These are phyloP conservation scores for Monosporascus sp. DNA, from an alignment of 2,329 filamentous ascomycete genomes.

Conservation along the genomic window DNA sequence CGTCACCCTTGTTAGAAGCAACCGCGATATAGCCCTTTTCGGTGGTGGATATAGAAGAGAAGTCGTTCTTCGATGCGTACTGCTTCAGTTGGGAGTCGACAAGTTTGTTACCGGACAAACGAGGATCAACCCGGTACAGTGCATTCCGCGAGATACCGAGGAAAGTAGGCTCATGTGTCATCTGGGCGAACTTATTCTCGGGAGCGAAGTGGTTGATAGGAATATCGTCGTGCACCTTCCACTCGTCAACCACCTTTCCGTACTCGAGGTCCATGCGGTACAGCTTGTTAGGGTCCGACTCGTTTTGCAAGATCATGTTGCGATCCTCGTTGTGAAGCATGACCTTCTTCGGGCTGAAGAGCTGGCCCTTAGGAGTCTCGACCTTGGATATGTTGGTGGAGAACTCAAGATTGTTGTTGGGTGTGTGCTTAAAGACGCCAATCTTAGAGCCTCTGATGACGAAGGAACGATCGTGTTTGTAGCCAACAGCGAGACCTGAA, in stretches of 20 bases:
- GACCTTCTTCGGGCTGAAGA: constrained; percentile 93
- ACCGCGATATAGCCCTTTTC: constrained; percentile 96
- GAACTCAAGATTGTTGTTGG: constrained; percentile 89
- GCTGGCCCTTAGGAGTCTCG: constrained; percentile 75
- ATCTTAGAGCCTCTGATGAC: constrained; percentile 97
- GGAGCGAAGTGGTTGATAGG: constrained; percentile 87
- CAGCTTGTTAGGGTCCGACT: constrained; percentile 77
- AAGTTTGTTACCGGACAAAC: constrained; percentile 82
- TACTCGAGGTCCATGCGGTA: constrained; percentile 98
- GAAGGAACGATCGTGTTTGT: constrained; percentile 95
- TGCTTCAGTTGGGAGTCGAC: constrained; percentile 93
- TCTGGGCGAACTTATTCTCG: constrained; percentile 97
- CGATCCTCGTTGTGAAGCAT: constrained; percentile 91
- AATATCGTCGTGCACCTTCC: constrained; percentile 97
- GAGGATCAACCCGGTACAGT: constrained; percentile 88
- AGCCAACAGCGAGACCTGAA: constrained; percentile 89
- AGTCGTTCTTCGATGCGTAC: constrained; percentile 95
- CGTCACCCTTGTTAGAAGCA: constrained; percentile 95
- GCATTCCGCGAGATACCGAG: constrained; percentile 89
- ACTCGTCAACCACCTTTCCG: constrained; percentile 96
- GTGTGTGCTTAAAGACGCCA: constrained; percentile 95
- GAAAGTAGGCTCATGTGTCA: constrained; percentile 93
- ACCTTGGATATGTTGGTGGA: constrained; percentile 97
- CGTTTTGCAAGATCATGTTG: constrained; percentile 84
- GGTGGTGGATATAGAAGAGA: constrained; percentile 88